These are phyloP conservation scores for Ophiostoma ulmi DNA, from an alignment of 2,329 filamentous ascomycete species.

Conservation along the genomic window DNA sequence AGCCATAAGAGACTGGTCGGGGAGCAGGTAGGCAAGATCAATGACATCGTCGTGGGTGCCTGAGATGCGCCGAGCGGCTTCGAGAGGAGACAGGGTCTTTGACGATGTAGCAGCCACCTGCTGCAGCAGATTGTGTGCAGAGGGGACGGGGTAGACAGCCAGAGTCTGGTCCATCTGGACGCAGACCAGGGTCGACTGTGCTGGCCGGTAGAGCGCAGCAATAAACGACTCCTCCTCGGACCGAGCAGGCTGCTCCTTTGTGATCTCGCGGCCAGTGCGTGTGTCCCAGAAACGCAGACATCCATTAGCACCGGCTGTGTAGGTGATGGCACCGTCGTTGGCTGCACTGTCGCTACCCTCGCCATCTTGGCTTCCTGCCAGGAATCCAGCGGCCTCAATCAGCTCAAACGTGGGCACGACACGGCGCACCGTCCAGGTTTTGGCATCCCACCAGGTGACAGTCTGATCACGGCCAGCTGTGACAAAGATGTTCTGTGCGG, in stretches of 20 bases:
- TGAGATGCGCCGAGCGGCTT: conserved; percentile 71
- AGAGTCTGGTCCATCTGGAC: conserved; percentile 88
- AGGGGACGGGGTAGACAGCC: conserved; percentile 59
- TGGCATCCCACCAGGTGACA: conserved; percentile 82
- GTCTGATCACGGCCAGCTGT: conserved; percentile 91
- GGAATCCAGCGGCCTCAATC: conserved; percentile 77
- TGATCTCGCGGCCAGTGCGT: conserved; percentile 71
- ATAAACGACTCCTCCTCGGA: conserved; percentile 64
- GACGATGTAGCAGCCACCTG: not conserved
- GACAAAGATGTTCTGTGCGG: conserved; percentile 67
- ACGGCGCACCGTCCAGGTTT: conserved; percentile 74
- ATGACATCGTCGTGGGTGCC: conserved; percentile 98
- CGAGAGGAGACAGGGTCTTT: conserved; percentile 36
- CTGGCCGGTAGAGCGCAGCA: conserved; percentile 60
- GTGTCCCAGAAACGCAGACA: conserved; percentile 79
- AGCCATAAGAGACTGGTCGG: conserved; percentile 75
- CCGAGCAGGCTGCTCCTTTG: conserved; percentile 61
- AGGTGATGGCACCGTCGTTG: conserved; percentile 51
- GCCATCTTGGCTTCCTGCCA: conserved; percentile 43
- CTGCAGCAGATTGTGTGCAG: conserved; percentile 30
- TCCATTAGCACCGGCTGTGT: conserved; percentile 79
- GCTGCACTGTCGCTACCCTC: not conserved
- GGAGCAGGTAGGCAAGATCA: conserved; percentile 80
- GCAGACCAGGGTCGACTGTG: conserved; percentile 67
- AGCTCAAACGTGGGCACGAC: conserved; percentile 81